A percentile compares a stretch with the other conserved stretches of the same genome.
Conservation (phyloP, 148 eudicot genomes). For the Rhododendron henanense region DNA sequence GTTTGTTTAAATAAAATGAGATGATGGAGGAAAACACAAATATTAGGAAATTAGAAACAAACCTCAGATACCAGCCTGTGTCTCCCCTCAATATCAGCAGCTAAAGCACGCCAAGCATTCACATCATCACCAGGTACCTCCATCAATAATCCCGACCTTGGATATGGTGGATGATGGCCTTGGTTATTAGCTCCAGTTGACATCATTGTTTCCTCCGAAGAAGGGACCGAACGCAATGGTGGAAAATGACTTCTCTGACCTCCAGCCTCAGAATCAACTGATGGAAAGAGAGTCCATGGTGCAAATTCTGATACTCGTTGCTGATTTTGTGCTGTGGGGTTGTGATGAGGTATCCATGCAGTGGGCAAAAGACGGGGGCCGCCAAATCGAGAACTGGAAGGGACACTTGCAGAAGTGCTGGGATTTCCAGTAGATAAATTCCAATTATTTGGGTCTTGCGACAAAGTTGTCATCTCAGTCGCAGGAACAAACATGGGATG, state of each 20-base stretch:
- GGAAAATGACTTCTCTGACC: conserved; percentile 41
- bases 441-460: conserved; percentile 54
- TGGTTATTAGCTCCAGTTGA: conserved; percentile 24
- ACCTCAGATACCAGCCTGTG: conserved; percentile 52
- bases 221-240: conserved; percentile 27
- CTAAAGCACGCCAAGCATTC: conserved; percentile 41
- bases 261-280: conserved; percentile 47
- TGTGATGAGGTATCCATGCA: conserved; percentile 58
- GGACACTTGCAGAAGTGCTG: conserved; percentile 31
- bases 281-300: conserved; percentile 59
- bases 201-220: conserved; percentile 40
- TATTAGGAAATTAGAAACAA: not conserved
- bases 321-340: conserved; percentile 37
- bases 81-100: conserved; percentile 40
- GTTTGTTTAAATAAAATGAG: not conserved
- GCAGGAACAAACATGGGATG: conserved; percentile 52
- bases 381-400: conserved; percentile 48
- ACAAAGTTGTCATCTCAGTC: conserved; percentile 44
- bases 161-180: conserved; percentile 16
- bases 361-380: conserved; percentile 35
- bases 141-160: conserved; percentile 25
- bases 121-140: conserved; percentile 37
- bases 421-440: conserved; percentile 39
- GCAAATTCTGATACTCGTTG: conserved; percentile 51
- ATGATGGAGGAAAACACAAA: not conserved